Evolutionary conservation across 306 rosid species (phyloP).

Genomic region (Carpinus fangiana): DNA sequence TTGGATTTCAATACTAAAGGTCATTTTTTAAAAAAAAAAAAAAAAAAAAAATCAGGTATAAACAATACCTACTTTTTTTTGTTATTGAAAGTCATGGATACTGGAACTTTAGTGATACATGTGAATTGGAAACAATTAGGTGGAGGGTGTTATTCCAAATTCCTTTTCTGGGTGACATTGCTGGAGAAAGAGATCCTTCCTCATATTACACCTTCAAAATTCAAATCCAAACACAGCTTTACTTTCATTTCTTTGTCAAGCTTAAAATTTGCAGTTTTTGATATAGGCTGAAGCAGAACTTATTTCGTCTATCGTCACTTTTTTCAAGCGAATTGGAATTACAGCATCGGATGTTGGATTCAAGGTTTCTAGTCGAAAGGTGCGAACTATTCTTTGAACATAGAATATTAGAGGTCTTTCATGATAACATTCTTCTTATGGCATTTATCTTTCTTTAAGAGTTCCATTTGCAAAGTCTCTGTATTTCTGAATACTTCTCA

Average conservation of each 20-base stretch:
- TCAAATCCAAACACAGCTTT: not conserved
- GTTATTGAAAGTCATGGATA: not conserved
- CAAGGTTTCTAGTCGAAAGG: conserved; percentile 98
- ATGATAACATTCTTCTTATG: conserved; percentile 5
- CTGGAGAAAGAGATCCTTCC: not conserved
- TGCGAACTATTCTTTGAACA: conserved; percentile 27
- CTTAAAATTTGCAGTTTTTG: conserved; percentile 16
- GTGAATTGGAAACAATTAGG: not conserved
- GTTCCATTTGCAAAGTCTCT: conserved; percentile 25
- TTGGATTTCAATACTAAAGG: not conserved
- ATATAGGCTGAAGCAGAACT: conserved; percentile 96
- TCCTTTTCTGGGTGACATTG: not conserved
- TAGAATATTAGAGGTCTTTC: not conserved
- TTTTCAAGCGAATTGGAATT: conserved; percentile 83
- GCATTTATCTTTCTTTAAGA: conserved; percentile 13
- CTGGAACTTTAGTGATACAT: not conserved
- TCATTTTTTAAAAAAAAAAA: no score
- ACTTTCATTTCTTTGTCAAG: conserved; percentile 19
- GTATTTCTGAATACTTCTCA: conserved; percentile 14
- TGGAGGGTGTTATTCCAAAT: conserved; percentile 1
- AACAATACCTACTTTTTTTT: not conserved
- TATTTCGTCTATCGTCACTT: conserved; percentile 76
- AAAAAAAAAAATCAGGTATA: not conserved
- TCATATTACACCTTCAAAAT: not conserved
- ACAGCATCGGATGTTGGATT: conserved; percentile 92